Evolutionary conservation across 2,329 filamentous ascomycete species (phyloP), one percentile per base, ranked within the genome.

Genomic region (Fusarium poae): DNA sequence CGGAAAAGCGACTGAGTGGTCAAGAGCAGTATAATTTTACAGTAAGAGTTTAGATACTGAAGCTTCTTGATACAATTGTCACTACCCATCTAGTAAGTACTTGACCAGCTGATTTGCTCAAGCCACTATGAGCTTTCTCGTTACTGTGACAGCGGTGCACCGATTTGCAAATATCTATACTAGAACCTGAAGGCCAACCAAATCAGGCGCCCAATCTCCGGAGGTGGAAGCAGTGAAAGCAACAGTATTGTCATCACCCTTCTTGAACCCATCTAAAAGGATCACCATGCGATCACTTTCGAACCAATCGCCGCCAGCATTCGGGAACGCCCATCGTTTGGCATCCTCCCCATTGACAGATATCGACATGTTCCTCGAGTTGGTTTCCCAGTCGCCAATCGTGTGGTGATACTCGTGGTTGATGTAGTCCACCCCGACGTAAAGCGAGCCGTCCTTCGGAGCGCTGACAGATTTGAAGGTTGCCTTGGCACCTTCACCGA

Each of bases 271-370:
- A 30, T 81, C 79, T 1, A 84, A 74, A 62, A 83, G 77, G 11
- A 86, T 73, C 0, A 78, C 77, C 66, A 86, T 59, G 0, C 82
- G 79, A 2, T 81, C 82, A 0, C 79, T 80, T 74, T 86, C 84
- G 56, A 77, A 82, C 84, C 85, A 87, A 57, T 85, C 80, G 3
- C 79, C 77, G 0, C 84, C 85, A 1, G 82, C 81, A 16, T 86
- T 75, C 0, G 84, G 84, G 23, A 85, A 84, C 0, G 84, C 83
- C 65, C 85, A 82, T 1, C 84, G 74, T 68, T 84, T 82, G 0
- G 78, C 74, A 0, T 68, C 56, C 0, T 74, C 76, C 2, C 77
- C 79, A 27, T 86, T 86, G n/a, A 86, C 78, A 0, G 78, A 71
- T 16, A 87, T 74, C 0, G 84, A 84, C 71, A 85, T 78, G 55